Base-by-base conservation (phyloP, 2,329 filamentous ascomycete species). In the Neofusicoccum umdonicola region DNA sequence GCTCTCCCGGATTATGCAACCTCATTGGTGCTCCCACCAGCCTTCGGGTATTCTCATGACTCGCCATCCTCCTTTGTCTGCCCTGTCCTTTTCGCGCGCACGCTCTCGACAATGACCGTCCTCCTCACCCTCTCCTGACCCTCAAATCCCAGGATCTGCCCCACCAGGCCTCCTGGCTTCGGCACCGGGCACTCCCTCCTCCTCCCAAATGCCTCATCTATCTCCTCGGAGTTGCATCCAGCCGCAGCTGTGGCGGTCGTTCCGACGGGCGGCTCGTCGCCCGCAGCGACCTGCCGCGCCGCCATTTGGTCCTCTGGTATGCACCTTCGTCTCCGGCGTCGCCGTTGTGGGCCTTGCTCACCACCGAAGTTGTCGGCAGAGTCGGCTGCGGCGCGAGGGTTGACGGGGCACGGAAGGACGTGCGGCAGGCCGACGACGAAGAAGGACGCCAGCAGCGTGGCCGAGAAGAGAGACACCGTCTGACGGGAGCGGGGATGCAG, bases 381-480 rank as follows among this genome's bases (percentile, higher is more conserved):
- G 62, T 76, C 71, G 70, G 92, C 90, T 71, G 90, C 89, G 39
- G 88, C 86, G 68, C 91, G 85, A 2, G 91, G 91, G 51, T 81
- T 79, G 34, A 92, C 91, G 1, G 95, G 95, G 75, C 95, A 99
- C 1, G 95, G 95, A 17, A 99, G 86, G 35, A 96, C 75, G 77
- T 99, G 95, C 22, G 95, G 95, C 50, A 97, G 83, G 35, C 87
- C 92, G 62, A 99, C 95, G 67, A 99, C 93, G 68, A 97, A 85
- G 78, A 99, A 97, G 70, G 91, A 95, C 37, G 93, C 88, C 67
- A 91, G 84, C 63, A 98, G 86, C 1, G 94, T 98, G n/a, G 90
- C 92, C 58, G 92, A 93, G 81, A 99, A 99, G 66, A 99, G 89
- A 51, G 93, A 95, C 64, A 91, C 93, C 71, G 95, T 99, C 81